Conservation (phyloP, 2,329 filamentous ascomycete genomes). For the Pseudopyricularia javanii region DNA sequence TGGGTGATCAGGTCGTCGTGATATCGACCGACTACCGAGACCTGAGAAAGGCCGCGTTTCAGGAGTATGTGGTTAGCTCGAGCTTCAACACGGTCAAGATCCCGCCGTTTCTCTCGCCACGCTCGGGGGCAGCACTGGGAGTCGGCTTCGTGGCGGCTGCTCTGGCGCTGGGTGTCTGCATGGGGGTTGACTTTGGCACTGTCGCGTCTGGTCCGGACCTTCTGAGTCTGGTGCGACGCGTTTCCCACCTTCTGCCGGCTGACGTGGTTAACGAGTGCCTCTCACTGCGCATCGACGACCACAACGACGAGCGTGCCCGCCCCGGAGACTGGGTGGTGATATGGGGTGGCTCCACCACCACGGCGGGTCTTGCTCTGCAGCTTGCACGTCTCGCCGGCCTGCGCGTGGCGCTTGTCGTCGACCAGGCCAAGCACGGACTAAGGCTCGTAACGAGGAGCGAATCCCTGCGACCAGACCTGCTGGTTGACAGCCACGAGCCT, state of each 20-base stretch:
- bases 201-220: conserved; percentile 42
- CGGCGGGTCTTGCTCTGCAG: neutral
- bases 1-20: conserved; percentile 35
- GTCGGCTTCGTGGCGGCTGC: conserved; percentile 62
- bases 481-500: neutral
- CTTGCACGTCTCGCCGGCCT: neutral
- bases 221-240: neutral
- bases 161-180: conserved; percentile 54
- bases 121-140: conserved; percentile 50
- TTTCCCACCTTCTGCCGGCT: neutral
- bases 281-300: conserved; percentile 36
- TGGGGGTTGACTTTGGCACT: conserved; percentile 52
- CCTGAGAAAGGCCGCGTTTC: conserved; percentile 58
- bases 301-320: conserved; percentile 43
- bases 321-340: conserved; percentile 59
- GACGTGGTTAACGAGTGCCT: neutral
- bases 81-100: conserved; percentile 42
- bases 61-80: conserved; percentile 54
- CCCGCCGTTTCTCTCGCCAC: conserved; percentile 32
- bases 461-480: neutral
- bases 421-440: neutral
- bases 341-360: conserved; percentile 42
- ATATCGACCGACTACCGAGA: conserved; percentile 67
- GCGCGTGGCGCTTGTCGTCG: neutral
- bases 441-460: neutral